phyloP scores from a whole-genome alignment of 768 basidiomycete genomes.

The Suillus decipiens region DNA sequence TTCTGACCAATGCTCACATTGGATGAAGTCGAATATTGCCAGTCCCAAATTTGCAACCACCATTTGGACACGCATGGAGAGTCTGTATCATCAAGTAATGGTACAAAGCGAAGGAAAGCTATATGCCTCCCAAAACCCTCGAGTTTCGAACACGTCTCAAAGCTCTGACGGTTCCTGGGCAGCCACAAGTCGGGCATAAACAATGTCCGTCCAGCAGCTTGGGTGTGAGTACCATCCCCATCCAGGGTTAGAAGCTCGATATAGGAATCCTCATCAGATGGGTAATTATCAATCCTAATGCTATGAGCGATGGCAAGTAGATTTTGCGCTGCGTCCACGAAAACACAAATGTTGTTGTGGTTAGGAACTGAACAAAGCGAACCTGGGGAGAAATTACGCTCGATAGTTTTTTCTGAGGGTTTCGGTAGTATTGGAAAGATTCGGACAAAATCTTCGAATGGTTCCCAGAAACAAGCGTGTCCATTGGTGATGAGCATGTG shows the following conservation, averaged over 20 bases:
- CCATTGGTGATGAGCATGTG: not conserved
- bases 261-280: not conserved
- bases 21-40: not conserved
- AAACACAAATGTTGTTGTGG: not conserved
- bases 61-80: not conserved
- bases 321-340: conserved; percentile 2
- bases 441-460: not conserved
- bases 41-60: not conserved
- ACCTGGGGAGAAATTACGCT: not conserved
- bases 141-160: not conserved
- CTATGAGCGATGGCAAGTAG: not conserved
- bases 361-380: not conserved
- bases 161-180: not conserved
- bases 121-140: not conserved
- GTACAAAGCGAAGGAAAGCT: not conserved
- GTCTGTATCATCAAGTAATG: not conserved
- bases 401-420: not conserved
- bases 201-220: not conserved
- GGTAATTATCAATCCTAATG: not conserved
- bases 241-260: not conserved
- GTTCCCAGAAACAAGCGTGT: not conserved
- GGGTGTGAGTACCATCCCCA: not conserved
- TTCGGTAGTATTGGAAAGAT: not conserved
- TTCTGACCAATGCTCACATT: not conserved
- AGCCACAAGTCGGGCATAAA: not conserved